phyloP scores from a whole-genome alignment of 192 early-diverging fungal genomes.

The Podila epicladia region DNA sequence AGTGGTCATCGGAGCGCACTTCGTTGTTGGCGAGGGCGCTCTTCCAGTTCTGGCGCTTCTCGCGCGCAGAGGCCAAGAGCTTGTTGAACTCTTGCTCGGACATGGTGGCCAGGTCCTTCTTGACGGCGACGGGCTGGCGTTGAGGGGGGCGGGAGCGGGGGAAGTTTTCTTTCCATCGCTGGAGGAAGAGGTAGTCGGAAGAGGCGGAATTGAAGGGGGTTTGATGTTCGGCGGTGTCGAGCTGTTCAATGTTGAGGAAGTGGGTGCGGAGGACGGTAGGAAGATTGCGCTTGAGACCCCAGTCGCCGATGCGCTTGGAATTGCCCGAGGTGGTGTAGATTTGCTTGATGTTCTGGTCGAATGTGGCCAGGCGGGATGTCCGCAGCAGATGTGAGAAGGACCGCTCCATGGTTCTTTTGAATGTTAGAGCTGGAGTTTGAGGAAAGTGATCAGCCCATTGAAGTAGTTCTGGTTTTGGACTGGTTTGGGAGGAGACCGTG shows the following conservation, averaged over 20 bases:
- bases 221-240: conserved; percentile 80
- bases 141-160: conserved; percentile 64
- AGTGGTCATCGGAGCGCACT: conserved; percentile 22
- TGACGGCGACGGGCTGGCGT: conserved; percentile 49
- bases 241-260: conserved; percentile 60
- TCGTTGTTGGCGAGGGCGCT: conserved; percentile 53
- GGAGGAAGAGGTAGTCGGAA: conserved; percentile 62
- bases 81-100: conserved; percentile 66
- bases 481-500: too few relatives aligned
- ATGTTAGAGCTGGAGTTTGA: not conserved
- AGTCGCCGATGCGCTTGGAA: conserved; percentile 68
- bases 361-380: conserved; percentile 74
- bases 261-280: conserved; percentile 71
- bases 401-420: conserved; percentile 61
- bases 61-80: conserved; percentile 63
- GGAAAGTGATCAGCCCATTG: not conserved
- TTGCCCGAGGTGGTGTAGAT: conserved; percentile 72
- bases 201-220: conserved; percentile 72
- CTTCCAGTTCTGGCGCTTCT: conserved; percentile 64
- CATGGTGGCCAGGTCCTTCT: conserved; percentile 68
- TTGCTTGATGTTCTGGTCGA: conserved; percentile 72
- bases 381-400: conserved; percentile 72
- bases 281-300: conserved; percentile 81
- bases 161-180: conserved; percentile 82
- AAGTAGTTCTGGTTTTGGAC: too few relatives aligned